Conservation (phyloP, 106 monocot species). For the Posidonia australis region DNA sequence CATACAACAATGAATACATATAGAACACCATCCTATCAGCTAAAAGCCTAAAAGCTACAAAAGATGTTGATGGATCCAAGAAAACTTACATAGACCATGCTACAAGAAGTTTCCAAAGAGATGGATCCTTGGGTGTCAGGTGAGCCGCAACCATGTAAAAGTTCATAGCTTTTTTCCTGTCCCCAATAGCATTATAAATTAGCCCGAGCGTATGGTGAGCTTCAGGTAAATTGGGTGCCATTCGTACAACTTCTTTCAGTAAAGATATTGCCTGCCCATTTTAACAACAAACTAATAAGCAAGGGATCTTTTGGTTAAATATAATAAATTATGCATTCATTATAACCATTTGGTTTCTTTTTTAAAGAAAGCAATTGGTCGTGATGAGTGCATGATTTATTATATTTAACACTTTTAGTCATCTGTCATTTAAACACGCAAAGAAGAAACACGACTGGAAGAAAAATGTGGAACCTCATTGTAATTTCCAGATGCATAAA, state of each 20-base stretch:
- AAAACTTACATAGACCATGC: conserved; percentile 71
- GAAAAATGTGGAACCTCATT: conserved; percentile 32
- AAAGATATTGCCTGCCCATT: conserved; percentile 54
- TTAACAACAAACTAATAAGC: conserved; percentile 2
- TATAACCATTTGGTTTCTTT: no score
- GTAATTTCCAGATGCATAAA: conserved; percentile 62
- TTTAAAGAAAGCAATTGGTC: no score
- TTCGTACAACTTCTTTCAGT: conserved; percentile 59
- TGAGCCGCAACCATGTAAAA: conserved; percentile 89
- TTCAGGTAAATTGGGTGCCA: conserved; percentile 77
- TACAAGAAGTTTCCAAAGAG: conserved; percentile 85
- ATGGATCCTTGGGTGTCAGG: conserved; percentile 72
- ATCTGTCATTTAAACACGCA: neutral
- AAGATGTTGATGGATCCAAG: neutral
- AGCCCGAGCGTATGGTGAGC: conserved; percentile 72
- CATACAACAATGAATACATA: no score
- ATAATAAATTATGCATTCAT: neutral
- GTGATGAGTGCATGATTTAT: no score
- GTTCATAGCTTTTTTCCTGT: conserved; percentile 62
- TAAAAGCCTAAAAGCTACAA: neutral
- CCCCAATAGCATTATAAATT: conserved; percentile 54
- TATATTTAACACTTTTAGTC: no score
- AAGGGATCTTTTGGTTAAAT: neutral
- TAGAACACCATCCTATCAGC: no score
- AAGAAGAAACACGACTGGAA: neutral